A percentile compares a stretch with the other conserved stretches of the same genome.
Conservation (phyloP, 306 rosid genomes). For the Cucurbita moschata region DNA sequence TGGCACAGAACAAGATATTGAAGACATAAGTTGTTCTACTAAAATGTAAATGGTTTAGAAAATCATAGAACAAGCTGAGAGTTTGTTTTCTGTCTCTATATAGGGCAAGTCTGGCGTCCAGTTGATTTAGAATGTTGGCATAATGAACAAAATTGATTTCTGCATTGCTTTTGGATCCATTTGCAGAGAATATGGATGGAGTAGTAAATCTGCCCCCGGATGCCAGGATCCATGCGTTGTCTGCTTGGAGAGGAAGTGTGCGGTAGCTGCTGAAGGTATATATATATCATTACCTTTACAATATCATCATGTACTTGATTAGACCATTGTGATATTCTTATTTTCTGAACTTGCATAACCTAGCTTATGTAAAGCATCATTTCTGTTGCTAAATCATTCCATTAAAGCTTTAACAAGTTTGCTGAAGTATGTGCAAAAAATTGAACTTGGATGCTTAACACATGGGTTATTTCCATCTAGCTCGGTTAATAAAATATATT, state of each 20-base stretch:
- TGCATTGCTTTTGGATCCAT: not conserved
- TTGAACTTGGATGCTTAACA: not conserved
- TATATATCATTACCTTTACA: not conserved
- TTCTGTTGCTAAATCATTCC: not conserved
- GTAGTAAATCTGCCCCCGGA: slow-evolving; percentile 38
- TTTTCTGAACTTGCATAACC: not conserved
- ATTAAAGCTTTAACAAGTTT: not conserved
- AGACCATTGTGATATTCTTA: not conserved
- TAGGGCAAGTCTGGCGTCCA: not conserved
- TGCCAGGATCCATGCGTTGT: slow-evolving; percentile 86
- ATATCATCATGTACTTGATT: slow-evolving; percentile 9
- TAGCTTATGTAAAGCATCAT: not conserved
- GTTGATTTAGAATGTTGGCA: not conserved
- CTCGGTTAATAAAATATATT: no score
- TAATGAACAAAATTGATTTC: not conserved
- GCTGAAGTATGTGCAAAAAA: not conserved
- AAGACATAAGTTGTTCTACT: not conserved
- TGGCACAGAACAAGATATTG: not conserved
- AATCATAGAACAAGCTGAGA: not conserved
- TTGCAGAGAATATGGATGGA: slow-evolving; percentile 90
- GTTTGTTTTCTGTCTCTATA: not conserved
- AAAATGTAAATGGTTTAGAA: not conserved
- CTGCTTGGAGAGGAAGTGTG: slow-evolving; percentile 83
- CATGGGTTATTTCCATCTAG: no score
- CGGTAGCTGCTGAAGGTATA: slow-evolving; percentile 85